Evolutionary conservation across 768 basidiomycete genomes (phyloP).

Genomic region (Suillus ampliporus): DNA sequence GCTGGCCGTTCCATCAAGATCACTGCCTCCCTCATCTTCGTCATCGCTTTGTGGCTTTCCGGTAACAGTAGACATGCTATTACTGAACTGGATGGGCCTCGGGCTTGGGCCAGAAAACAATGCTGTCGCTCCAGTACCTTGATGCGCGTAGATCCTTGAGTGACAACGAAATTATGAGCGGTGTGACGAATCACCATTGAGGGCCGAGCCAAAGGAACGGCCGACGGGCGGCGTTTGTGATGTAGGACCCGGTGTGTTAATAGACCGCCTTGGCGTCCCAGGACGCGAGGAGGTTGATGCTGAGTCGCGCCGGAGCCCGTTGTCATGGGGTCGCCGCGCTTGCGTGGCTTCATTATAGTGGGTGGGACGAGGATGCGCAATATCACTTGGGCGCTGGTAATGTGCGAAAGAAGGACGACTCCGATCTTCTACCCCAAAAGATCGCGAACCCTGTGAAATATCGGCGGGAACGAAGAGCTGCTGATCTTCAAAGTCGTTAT

Average conservation of each 20-base stretch:
- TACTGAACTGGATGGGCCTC: conserved; percentile 25
- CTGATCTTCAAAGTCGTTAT: conserved; percentile 63
- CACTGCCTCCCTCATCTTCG: conserved; percentile 34
- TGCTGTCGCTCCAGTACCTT: conserved; percentile 37
- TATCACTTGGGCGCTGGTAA: conserved; percentile 18
- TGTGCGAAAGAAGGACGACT: conserved; percentile 11
- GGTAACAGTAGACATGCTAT: conserved; percentile 23
- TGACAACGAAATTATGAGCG: conserved; percentile 44
- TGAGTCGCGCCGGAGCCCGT: conserved; percentile 20
- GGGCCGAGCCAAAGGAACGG: conserved; percentile 42
- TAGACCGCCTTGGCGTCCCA: conserved; percentile 32
- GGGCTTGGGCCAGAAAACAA: conserved; percentile 27
- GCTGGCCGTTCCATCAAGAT: conserved; percentile 45
- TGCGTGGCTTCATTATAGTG: conserved; percentile 23
- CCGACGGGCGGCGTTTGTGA: conserved; percentile 38
- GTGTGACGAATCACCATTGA: conserved; percentile 56
- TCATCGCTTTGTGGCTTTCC: conserved; percentile 18
- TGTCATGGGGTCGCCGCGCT: conserved; percentile 20
- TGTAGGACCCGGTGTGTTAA: conserved; percentile 32
- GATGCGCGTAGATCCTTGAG: conserved; percentile 37
- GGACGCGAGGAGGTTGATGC: conserved; percentile 28
- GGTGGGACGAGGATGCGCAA: conserved; percentile 38
- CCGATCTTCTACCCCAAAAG: conserved; percentile 14
- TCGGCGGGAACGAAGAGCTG: conserved; percentile 80
- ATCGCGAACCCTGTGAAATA: conserved; percentile 26